Percentiles rank a stretch among this genome's conserved stretches.
phyloP scores from a whole-genome alignment of 768 basidiomycete species.

The Coprinopsis strossmayeri region DNA sequence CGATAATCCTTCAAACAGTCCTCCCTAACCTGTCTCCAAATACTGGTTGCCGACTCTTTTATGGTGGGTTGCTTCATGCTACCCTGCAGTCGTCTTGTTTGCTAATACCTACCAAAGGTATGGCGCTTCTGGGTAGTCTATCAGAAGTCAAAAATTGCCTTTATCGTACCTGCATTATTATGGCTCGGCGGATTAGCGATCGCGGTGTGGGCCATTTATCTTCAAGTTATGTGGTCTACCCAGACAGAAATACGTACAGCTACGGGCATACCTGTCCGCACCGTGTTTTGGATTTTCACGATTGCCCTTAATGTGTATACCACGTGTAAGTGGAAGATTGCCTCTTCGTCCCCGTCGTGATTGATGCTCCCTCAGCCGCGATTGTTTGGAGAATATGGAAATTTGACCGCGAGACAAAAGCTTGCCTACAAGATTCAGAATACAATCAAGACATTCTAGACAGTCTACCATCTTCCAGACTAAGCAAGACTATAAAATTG shows the following conservation, averaged over 20 bases:
- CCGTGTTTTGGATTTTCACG: constrained; percentile 14
- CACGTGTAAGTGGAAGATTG: constrained; percentile 12
- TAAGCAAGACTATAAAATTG: constrained; percentile 5
- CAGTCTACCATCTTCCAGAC: background rate
- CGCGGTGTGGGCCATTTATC: constrained; percentile 7
- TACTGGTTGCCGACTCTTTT: constrained; percentile 12
- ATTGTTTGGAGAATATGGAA: constrained; percentile 12
- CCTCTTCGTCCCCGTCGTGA: background rate
- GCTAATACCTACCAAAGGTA: constrained; percentile 6
- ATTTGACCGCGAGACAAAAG: constrained; percentile 6
- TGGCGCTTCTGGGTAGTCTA: constrained; percentile 17
- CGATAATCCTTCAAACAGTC: constrained; percentile 1
- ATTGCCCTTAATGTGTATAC: constrained; percentile 15
- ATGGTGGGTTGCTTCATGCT: constrained; percentile 8
- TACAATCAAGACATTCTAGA: constrained; percentile 5
- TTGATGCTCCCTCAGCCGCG: constrained; percentile 4
- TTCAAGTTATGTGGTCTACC: background rate
- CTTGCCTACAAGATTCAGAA: constrained; percentile 2
- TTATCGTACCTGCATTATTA: constrained; percentile 11
- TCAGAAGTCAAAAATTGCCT: constrained; percentile 7
- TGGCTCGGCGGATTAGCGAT: constrained; percentile 12
- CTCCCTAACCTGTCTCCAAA: constrained; percentile 7
- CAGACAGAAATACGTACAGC: background rate
- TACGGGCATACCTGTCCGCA: background rate
- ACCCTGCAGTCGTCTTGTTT: background rate